Base-by-base conservation (phyloP, 805 yeast species). In the Saccharomycopsis fibuligera region DNA sequence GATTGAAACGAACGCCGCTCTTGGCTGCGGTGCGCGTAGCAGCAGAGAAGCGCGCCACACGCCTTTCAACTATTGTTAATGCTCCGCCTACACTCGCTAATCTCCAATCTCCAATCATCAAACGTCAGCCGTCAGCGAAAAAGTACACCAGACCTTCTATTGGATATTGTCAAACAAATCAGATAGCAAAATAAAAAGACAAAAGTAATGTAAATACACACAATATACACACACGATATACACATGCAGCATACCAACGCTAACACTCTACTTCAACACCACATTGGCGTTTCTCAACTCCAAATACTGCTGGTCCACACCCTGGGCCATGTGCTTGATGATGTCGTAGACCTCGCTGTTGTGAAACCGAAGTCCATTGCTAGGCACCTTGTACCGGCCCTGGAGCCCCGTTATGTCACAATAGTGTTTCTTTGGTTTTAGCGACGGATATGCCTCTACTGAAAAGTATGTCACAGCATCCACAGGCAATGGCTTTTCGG, bases 371-470 rank as follows among this genome's bases (percentile, higher is more conserved):
- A 91, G 68, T 37, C 84, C 83, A 58, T 79, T 84, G 23, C 81
- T 73, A 0, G 93, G 93, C 23, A 83, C 74, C 60, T 76, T 81
- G 69, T 91, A 91, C 27, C 67, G 74, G 0, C 89, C 91, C 43
- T 78, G 81, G 19, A 91, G 68, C 0, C 99, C 99, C 0, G 98
- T 91, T 42, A 91, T 80, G 61, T 93, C 99, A 64, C 99, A 91
- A 66, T 88, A 90, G 54, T 80, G 83, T 66, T 83, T 87, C 16
- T 73, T 68, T 0, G 98, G 98, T 54, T 70, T 75, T 55, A 89
- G 66, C 2, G 93, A 83, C 0, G 98, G 98, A 2, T 96, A 96
- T 0, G 96, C 95, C 25, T 78, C 78, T 4, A 90, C 68, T 35
- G 82, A 76, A 53, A 79, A 74, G 63, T 78, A 86, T 0, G 91